Base-by-base conservation (phyloP, 257 asterid genomes). In the Anisodus tanguticus region DNA sequence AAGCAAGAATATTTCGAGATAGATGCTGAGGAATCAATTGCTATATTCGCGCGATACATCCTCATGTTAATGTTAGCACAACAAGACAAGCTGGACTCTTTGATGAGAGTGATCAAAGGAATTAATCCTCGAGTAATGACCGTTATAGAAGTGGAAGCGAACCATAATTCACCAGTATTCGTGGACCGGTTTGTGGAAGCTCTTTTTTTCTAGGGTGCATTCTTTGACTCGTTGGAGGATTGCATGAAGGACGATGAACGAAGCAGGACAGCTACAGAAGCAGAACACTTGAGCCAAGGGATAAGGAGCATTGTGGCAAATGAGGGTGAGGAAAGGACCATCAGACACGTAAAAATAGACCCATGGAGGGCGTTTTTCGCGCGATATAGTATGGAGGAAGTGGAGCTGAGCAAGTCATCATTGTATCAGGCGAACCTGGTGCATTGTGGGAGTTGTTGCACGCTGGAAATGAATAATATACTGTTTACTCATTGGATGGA, bases 151-250 rank as follows among this genome's bases (percentile, higher is more conserved):
- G 89, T 85, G 4, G 95, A 93, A 81, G 92, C 88, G 11, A 92
- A 89, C 83, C 86, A 86, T 59, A 91, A 93, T 15, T 87, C 92
- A 26, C 92, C 91, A 0, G 72, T 72, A 17, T 93, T 90, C 3
- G 90, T 86, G 57, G 90, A 90, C 45, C 88, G 95, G 12, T 93
- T 91, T 35, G 90, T 90, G 26, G 97, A 90, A 31, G 83, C 93
- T 8, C 89, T 92, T 37, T 81, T 87, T 4, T 89, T 88, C 85
- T 90, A 87, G 2, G 92, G 94, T 2, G 89, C 92, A 9, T 86
- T 60, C 49, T 91, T 91, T 45, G 94, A 92, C 74, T 67, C 82
- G 5, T 83, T 92, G 78, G 93, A 88, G 5, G 93, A 88, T 9
- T 91, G 92, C 37, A 62, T 90, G 88, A 87, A 85, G 86, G 85